phyloP scores from a whole-genome alignment of 2,329 filamentous ascomycete genomes.

The Tolypocladium guangdongense region DNA sequence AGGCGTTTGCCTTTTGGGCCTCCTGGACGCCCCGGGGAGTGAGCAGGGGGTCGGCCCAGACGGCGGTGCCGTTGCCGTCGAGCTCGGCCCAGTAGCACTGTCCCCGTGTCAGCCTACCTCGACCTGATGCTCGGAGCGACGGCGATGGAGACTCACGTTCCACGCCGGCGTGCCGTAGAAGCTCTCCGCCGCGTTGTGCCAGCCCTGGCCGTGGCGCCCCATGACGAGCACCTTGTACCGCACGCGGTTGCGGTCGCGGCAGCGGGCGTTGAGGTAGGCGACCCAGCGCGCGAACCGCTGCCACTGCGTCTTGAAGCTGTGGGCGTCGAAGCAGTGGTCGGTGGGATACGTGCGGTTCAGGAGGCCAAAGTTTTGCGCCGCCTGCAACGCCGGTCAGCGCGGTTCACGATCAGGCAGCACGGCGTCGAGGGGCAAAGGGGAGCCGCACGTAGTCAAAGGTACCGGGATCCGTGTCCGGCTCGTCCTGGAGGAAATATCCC shows the following conservation, averaged over 20 bases:
- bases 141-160: conserved; percentile 39
- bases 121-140: too few relatives aligned
- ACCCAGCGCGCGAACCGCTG: conserved; percentile 52
- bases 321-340: conserved; percentile 30
- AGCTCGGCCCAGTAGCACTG: conserved; percentile 55
- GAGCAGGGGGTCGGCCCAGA: conserved; percentile 54
- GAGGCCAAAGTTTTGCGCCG: conserved; percentile 52
- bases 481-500: conserved; percentile 56
- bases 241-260: conserved; percentile 27
- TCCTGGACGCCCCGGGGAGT: conserved; percentile 46
- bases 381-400: conserved; percentile 24
- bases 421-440: not conserved
- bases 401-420: not conserved
- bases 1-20: conserved; percentile 45
- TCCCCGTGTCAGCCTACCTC: not conserved
- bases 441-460: conserved; percentile 54
- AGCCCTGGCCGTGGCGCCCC: conserved; percentile 60
- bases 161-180: conserved; percentile 59
- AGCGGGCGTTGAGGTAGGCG: conserved; percentile 35
- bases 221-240: conserved; percentile 58
- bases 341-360: conserved; percentile 51
- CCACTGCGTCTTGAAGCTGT: conserved; percentile 46
- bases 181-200: conserved; percentile 50
- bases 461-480: conserved; percentile 39
- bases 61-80: conserved; percentile 50